These are phyloP conservation scores for Podospora conica DNA, from an alignment of 495 filamentous ascomycete genomes.

Conservation along the genomic window DNA sequence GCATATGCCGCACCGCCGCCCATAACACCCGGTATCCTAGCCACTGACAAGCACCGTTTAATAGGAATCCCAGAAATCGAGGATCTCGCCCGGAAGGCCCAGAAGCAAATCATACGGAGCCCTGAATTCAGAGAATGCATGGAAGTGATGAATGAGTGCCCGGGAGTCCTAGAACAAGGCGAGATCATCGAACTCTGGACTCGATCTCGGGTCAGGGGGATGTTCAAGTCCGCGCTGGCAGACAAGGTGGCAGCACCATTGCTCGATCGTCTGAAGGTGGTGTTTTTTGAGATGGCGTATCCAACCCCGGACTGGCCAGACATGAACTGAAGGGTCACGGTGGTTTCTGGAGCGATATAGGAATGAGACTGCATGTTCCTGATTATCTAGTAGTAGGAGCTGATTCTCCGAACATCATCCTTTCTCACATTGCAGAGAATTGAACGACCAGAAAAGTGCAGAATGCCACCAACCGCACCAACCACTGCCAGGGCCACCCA, in stretches of 20 bases:
- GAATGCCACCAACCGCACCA: no score
- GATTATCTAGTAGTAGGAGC: no score
- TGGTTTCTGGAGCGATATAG: not conserved
- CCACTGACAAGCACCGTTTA: not conserved
- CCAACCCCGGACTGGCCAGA: conserved; percentile 14
- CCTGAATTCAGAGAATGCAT: not conserved
- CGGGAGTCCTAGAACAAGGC: not conserved
- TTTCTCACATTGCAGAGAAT: no score
- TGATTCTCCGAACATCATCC: no score
- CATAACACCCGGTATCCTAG: not conserved
- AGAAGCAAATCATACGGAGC: not conserved
- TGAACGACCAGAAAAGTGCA: no score
- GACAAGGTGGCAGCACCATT: not conserved
- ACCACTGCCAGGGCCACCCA: no score
- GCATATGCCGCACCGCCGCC: no score
- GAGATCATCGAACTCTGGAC: conserved; percentile 7
- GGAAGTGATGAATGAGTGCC: not conserved
- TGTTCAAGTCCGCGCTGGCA: not conserved
- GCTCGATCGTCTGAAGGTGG: conserved; percentile 13
- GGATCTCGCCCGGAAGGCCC: not conserved
- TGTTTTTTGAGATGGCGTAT: conserved; percentile 23
- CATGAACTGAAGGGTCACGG: not conserved
- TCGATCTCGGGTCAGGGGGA: not conserved
- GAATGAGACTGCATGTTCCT: no score
- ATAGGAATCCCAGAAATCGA: conserved; percentile 12